Base-by-base conservation (phyloP, 2,329 filamentous ascomycete species). In the Nigrospora sphaerica region DNA sequence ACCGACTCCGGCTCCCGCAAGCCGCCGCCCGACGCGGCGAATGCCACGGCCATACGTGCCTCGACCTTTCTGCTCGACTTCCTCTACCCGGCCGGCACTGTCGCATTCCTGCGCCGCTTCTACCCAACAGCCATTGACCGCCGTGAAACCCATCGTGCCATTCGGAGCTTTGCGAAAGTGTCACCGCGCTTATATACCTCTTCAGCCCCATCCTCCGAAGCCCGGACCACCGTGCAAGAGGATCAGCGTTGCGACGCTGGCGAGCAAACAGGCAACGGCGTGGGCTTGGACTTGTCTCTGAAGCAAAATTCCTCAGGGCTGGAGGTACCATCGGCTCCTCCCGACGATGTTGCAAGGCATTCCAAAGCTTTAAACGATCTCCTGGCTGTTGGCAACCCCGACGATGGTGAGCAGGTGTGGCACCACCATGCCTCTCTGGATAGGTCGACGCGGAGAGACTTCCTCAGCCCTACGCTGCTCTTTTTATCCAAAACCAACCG, bases 61-160 rank as follows among this genome's bases (percentile, higher is more conserved):
- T 77, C 76, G 5, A 56, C 68, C 10, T 72, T 78, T 46, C 61
- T 77, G 41, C 70, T 81, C 58, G 77, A 80, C 58, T 80, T 80
- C 45, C 60, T 80, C 10, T 80, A 79, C 44, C 77, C 77, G 6
- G 68, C 55, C 32, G 69, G 68, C 11, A 67, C 73, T 12, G 47
- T 70, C 12, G 61, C 67, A 13, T 61, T 74, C 6, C 54, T 76
- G 49, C 69, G 69, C 37, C 67, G 66, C 28, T 54, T 62, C 39
- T 54, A 49, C 3, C 49, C 52, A 7, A 42, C 51, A 32, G 48
- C 41, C 6, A 54, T 38, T 52, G 58, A 42, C 47, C 57, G 42
- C 55, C 58, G 54, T 47, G 46, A 53, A 42, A 42, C 42, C 10
- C 67, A 70, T 46, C 56, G 47, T 33, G 36, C 54, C 38, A 42